phyloP scores from a whole-genome alignment of 805 yeast species.

The Blastobotrys americana region DNA sequence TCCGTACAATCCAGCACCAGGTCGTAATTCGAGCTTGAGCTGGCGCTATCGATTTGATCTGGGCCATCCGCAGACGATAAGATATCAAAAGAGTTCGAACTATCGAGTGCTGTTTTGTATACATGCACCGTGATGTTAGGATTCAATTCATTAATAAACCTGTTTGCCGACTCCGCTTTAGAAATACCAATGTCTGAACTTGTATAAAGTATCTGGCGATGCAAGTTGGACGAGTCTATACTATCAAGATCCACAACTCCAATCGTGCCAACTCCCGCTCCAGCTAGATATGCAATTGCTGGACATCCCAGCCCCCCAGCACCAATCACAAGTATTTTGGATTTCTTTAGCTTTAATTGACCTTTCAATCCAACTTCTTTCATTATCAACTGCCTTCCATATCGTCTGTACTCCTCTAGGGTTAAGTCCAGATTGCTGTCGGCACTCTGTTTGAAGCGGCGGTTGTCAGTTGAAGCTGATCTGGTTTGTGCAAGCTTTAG shows the following conservation, averaged over 20 bases:
- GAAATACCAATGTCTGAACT: slow-evolving; percentile 55
- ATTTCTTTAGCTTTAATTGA: slow-evolving; percentile 51
- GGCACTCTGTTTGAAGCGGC: too few species aligned
- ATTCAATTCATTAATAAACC: slow-evolving; percentile 48
- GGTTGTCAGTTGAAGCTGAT: too few species aligned
- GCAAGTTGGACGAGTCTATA: slow-evolving; percentile 81
- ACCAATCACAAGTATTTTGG: slow-evolving; percentile 73
- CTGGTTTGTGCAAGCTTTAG: slow-evolving; percentile 3
- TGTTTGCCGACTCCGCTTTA: slow-evolving; percentile 75
- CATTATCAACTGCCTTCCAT: slow-evolving; percentile 94
- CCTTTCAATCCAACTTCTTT: slow-evolving; percentile 56
- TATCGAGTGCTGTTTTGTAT: slow-evolving; percentile 44
- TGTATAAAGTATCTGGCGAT: slow-evolving; percentile 79
- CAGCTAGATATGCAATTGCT: slow-evolving; percentile 72
- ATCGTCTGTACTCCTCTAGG: slow-evolving; percentile 66
- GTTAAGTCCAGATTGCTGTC: too few species aligned
- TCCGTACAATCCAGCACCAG: slow-evolving; percentile 89
- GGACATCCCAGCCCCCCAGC: slow-evolving; percentile 98
- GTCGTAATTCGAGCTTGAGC: slow-evolving; percentile 45
- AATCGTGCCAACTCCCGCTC: slow-evolving; percentile 78
- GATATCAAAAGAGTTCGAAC: slow-evolving; percentile 55
- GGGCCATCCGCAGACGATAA: too few species aligned
- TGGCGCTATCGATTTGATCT: too few species aligned
- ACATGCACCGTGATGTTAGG: slow-evolving; percentile 56
- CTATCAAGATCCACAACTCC: slow-evolving; percentile 84